A percentile compares a stretch with the other conserved stretches of the same genome.
Conservation (phyloP, 208 protist genomes). For the Naegleria fowleri region DNA sequence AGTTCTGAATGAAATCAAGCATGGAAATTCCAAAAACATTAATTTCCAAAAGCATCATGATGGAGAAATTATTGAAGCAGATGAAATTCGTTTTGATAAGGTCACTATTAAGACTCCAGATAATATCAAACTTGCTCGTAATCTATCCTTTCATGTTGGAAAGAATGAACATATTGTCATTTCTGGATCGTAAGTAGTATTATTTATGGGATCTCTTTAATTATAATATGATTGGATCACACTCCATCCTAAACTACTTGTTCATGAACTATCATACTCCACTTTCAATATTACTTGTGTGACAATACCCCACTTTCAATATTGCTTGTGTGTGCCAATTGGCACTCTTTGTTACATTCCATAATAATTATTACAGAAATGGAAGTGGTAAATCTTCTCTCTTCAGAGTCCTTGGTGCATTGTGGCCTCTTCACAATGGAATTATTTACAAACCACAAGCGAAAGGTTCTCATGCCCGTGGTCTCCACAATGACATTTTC, state of each 20-base stretch:
- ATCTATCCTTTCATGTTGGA: background rate
- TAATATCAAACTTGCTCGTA: background rate
- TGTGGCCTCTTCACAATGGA: conserved; percentile 39
- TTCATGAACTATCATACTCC: too few relatives aligned
- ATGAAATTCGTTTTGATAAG: background rate
- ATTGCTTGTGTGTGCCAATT: too few relatives aligned
- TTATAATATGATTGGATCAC: too few relatives aligned
- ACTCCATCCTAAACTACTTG: too few relatives aligned
- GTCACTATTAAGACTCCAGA: background rate
- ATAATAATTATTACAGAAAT: background rate
- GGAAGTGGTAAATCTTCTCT: conserved; percentile 38
- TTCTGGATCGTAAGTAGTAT: background rate
- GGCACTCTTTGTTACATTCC: too few relatives aligned
- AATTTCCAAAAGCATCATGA: background rate
- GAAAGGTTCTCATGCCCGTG: background rate
- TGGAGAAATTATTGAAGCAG: background rate
- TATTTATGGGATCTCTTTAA: too few relatives aligned
- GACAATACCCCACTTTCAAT: too few relatives aligned
- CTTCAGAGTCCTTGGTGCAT: conserved; percentile 38
- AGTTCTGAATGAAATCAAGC: background rate
- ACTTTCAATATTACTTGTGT: too few relatives aligned
- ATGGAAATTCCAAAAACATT: background rate
- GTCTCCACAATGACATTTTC: conserved; percentile 32
- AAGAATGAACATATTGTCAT: background rate
- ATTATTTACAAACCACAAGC: conserved; percentile 28